A percentile compares a stretch with the other conserved stretches of the same genome.
These are phyloP conservation scores for Diutina rugosa DNA, from an alignment of 1,139 yeast species.

Conservation along the genomic window DNA sequence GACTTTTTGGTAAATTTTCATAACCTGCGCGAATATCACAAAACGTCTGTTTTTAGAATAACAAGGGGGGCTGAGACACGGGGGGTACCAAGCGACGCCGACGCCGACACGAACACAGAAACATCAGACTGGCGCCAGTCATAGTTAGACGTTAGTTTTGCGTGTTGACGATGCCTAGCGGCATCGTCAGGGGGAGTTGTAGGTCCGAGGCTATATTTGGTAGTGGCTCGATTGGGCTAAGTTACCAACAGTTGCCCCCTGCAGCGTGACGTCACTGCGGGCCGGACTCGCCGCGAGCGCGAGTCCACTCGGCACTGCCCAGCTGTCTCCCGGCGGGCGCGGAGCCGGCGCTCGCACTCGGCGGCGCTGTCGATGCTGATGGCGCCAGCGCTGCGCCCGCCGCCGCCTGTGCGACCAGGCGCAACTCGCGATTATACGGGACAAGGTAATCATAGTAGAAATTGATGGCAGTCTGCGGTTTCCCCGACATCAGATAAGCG, in stretches of 20 bases:
- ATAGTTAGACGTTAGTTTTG: too few relatives aligned
- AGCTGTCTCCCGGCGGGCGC: slow-evolving; percentile 48
- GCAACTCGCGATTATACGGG: not conserved
- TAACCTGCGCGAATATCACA: not conserved
- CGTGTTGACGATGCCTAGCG: too few relatives aligned
- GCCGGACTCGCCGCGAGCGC: slow-evolving; percentile 49
- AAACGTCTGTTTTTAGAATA: not conserved
- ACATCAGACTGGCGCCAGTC: too few relatives aligned
- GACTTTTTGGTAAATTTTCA: not conserved
- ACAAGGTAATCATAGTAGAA: not conserved
- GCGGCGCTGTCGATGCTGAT: not conserved
- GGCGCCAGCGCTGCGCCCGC: not conserved
- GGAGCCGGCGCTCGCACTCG: not conserved
- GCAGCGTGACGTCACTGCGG: not conserved
- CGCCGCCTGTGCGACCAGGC: not conserved
- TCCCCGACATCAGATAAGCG: not conserved
- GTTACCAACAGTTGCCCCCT: not conserved
- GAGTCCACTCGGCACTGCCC: slow-evolving; percentile 68
- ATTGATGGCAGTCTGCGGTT: not conserved
- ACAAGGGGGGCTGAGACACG: too few relatives aligned
- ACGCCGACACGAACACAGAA: too few relatives aligned
- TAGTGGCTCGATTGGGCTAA: not conserved
- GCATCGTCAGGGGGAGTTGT: too few relatives aligned
- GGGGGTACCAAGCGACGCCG: too few relatives aligned
- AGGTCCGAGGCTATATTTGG: too few relatives aligned